Evolutionary conservation across 1,139 yeast species (phyloP), one percentile per base, ranked within the genome.

Genomic region (Saccharomyces hybrid): DNA sequence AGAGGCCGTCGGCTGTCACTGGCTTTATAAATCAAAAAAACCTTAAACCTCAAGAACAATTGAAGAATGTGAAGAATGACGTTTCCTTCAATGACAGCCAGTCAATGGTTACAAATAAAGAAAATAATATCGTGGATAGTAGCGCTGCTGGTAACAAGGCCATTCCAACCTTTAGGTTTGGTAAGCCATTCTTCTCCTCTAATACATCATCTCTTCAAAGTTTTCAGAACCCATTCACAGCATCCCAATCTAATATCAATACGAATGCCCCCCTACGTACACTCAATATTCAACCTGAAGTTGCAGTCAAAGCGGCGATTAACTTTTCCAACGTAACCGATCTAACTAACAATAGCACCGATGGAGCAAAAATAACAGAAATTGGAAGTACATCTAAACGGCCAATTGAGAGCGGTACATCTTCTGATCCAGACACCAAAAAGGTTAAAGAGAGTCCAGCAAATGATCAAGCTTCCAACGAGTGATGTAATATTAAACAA

Each of bases 181-280:
- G 44, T 5, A 38, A 38, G 25, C 44, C 44, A 7, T 8, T 38
- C 16, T 38, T 38, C 44, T 11, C 44, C 5, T 16, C 44, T 9
- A 38, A 16, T 11, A 19, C n/a, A 11, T 9, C 44, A 7, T 38
- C 44, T 9, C 16, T 38, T 7, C 44, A 19, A 19, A 38, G 44
- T 25, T 38, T 38, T 16, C 25, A 16, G 6, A 55, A 54, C 16
- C 57, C 59, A 5, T 53, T 55, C 31, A 52, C 58, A 9, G 38
- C 57, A 14, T 49, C 50, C 11, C 46, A 55, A 23, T 27, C 48
- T 3, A 19, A 19, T 16, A 16, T 19, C 5, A 38, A 16, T 3
- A n/a, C 48, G 2, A 46, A 23, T 13, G 16, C 52, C 25, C 31
- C 57, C 29, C 19, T 51, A 16, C 38, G 53, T 32, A 28, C 46